A percentile compares a stretch with the other conserved stretches of the same genome.
Conservation (phyloP, 2,329 filamentous ascomycete genomes). For the Cercospora sp. region DNA sequence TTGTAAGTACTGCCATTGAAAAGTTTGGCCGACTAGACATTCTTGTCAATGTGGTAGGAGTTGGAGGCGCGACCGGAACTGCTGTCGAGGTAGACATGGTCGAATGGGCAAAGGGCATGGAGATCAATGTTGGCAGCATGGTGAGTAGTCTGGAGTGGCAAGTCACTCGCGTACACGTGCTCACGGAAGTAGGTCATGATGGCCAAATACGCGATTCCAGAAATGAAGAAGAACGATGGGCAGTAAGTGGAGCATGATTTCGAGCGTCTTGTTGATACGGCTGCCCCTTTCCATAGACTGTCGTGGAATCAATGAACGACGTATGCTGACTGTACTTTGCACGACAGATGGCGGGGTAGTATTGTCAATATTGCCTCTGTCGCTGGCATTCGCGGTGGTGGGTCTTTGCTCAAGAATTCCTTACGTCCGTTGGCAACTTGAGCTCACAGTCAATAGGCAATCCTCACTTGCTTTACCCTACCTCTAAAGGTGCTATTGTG, state of each 20-base stretch:
- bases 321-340: not conserved
- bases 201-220: conserved; percentile 61
- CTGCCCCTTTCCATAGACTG: not conserved
- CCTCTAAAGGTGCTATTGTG: conserved; percentile 55
- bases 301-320: not conserved
- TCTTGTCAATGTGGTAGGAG: conserved; percentile 64
- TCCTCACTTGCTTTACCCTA: conserved; percentile 56
- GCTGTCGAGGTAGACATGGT: conserved; percentile 62
- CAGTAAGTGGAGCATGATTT: too few species aligned
- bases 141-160: conserved; percentile 25
- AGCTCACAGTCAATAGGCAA: conserved; percentile 38
- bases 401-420: not conserved
- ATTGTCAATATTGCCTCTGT: conserved; percentile 66
- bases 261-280: not conserved
- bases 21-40: conserved; percentile 61
- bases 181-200: conserved; percentile 49
- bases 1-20: conserved; percentile 45
- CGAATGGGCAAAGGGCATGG: conserved; percentile 57
- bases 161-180: not conserved
- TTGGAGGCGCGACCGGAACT: conserved; percentile 59
- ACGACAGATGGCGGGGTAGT: conserved; percentile 43
- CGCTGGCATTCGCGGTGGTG: conserved; percentile 54
- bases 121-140: conserved; percentile 66
- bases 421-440: not conserved
- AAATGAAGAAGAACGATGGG: conserved; percentile 57